Evolutionary conservation across 371 early-diverging fungal species (phyloP).

Genomic region (Mucor lusitanicus): DNA sequence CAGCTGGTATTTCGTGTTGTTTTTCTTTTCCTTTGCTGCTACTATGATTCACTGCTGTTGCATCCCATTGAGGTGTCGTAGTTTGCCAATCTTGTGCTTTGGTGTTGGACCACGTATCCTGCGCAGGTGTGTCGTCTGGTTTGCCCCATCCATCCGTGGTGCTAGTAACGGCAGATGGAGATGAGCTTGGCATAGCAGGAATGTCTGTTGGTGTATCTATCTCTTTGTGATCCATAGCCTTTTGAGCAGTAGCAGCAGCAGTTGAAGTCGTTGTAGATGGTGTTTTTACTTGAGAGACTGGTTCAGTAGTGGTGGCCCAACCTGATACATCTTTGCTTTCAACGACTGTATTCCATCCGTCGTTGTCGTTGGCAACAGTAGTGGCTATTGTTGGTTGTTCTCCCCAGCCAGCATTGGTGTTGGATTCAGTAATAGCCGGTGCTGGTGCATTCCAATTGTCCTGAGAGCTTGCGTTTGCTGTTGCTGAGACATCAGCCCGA

Average conservation of each 20-base stretch:
- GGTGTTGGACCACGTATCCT: background rate
- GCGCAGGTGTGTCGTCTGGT: background rate
- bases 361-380: background rate
- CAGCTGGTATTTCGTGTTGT: background rate
- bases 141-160: background rate
- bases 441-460: background rate
- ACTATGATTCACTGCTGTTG: background rate
- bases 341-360: background rate
- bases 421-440: background rate
- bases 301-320: background rate
- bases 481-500: background rate
- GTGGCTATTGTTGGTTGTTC: background rate
- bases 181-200: no score
- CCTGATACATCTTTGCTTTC: background rate
- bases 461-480: background rate
- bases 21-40: background rate
- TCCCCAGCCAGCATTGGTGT: background rate
- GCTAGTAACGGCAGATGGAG: no score
- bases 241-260: background rate
- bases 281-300: no score
- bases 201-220: no score
- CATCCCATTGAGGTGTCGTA: background rate
- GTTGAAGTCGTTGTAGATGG: background rate
- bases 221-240: no score
- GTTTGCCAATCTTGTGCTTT: background rate